A percentile compares a stretch with the other conserved stretches of the same genome.
Conservation (phyloP, 208 protist genomes). For the Crithidia acanthocephali region DNA sequence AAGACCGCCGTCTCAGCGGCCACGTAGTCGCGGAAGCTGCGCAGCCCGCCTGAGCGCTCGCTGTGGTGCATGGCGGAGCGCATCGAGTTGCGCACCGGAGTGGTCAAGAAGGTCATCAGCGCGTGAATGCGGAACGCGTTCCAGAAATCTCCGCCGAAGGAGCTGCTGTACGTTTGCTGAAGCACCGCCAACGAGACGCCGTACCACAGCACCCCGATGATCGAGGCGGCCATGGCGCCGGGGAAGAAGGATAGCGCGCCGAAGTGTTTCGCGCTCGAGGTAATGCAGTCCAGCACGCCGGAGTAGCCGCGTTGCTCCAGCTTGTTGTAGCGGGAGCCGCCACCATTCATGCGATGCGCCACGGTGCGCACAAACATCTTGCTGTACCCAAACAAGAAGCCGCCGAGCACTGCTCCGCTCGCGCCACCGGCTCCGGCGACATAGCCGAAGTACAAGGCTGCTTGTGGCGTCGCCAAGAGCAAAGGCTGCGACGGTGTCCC, state of each 20-base stretch:
- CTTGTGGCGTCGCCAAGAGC: conserved; percentile 66
- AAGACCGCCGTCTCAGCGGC: conserved; percentile 75
- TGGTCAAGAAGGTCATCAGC: conserved; percentile 81
- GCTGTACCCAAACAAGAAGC: conserved; percentile 51
- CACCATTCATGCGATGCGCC: conserved; percentile 66
- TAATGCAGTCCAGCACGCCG: conserved; percentile 69
- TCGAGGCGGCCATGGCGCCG: conserved; percentile 51
- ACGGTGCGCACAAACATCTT: conserved; percentile 78
- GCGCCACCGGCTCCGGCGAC: conserved; percentile 50
- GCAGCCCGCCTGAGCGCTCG: conserved; percentile 81
- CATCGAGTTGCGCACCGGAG: conserved; percentile 82
- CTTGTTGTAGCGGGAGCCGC: conserved; percentile 52
- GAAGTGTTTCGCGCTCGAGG: conserved; percentile 58
- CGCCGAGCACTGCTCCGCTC: conserved; percentile 62
- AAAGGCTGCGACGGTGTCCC: conserved; percentile 80
- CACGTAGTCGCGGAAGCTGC: conserved; percentile 49
- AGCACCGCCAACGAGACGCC: conserved; percentile 68
- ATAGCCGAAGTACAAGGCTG: conserved; percentile 81
- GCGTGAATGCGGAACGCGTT: conserved; percentile 78
- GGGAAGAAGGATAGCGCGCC: conserved; percentile 82
- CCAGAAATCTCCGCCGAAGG: conserved; percentile 62
- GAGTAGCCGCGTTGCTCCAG: conserved; percentile 45
- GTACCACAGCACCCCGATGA: conserved; percentile 78
- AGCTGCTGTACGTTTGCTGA: conserved; percentile 45
- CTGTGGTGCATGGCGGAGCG: conserved; percentile 68